Evolutionary conservation across 169 alveolate species (phyloP), one percentile per base, ranked within the genome.

Genomic region (Eimeria acervulina): DNA sequence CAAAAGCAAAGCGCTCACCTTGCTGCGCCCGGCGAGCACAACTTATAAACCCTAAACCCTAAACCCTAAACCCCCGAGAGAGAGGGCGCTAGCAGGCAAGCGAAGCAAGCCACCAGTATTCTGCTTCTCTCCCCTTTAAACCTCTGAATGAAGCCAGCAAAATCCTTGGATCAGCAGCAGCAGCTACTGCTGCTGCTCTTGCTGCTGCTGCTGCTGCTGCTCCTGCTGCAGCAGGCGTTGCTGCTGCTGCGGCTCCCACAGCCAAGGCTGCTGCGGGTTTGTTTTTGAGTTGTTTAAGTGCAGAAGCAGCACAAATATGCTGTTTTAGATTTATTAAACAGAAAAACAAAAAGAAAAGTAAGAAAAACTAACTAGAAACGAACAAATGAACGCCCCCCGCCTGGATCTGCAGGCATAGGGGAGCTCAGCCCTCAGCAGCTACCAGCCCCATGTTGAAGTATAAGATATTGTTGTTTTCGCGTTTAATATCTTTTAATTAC

Each of bases 151-250:
- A 68, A 68, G 3, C 40, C 17, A 68, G 13, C 12, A 68, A 33
- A n/a, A n/a, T n/a, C n/a, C n/a, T 10, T n/a, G 4, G 42, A 68
- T 5, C 80, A 19, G 80, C 80, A 19, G 80, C 80, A 19, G 80
- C 80, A 19, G 80, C 40, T 68, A 40, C 80, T 68, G 80, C 80
- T 15, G 80, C 42, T 68, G 42, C 80, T 68, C 42, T 40, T 68
- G 80, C 42, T 68, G 80, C 66, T 13, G 66, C 66, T 13, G 66
- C n/a, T 17, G 80, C 40, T 68, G 80, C 80, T 68, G 80, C 80
- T 68, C 42, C 80, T 68, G 42, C 80, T 68, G 40, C 80, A 68
- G 42, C 80, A 28, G 42, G 42, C 4, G 44, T 55, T 55, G 66
- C 55, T 47, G 55, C 55, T 47, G 55, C 55, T 47, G 55, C 55